phyloP scores from a whole-genome alignment of 768 basidiomycete genomes.

The Psilocybe tampanensis region DNA sequence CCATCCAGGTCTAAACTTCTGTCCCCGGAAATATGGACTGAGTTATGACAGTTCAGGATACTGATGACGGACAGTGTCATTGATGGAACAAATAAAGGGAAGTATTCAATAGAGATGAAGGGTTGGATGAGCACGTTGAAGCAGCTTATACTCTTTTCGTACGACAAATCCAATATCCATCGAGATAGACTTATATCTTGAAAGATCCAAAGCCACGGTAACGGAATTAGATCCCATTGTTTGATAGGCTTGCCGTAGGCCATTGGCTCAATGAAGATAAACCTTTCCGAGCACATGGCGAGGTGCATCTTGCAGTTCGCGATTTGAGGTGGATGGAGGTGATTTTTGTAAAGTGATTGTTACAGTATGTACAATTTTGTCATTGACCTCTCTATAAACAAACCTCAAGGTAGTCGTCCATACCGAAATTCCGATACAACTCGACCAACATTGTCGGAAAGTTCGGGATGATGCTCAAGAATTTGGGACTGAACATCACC shows the following conservation, averaged over 20 bases:
- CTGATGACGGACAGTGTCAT: constrained; percentile 11
- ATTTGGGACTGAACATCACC: too few relatives aligned
- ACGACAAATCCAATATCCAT: constrained; percentile 16
- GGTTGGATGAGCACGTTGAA: background rate
- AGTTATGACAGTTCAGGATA: constrained; percentile 6
- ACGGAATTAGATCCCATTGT: constrained; percentile 2
- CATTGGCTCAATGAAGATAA: constrained; percentile 5
- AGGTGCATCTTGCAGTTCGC: constrained; percentile 5
- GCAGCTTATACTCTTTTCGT: background rate
- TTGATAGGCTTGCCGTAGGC: background rate
- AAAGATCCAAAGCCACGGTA: constrained; percentile 7
- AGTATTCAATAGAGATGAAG: constrained; percentile 12
- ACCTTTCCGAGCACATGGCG: background rate
- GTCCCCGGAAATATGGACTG: constrained; percentile 8
- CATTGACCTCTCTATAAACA: background rate
- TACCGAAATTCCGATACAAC: background rate
- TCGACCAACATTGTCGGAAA: background rate
- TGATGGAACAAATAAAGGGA: constrained; percentile 20
- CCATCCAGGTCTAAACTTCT: constrained; percentile 10
- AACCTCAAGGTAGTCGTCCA: background rate
- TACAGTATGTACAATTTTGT: background rate
- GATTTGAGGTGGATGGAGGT: constrained; percentile 14
- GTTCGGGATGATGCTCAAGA: too few relatives aligned
- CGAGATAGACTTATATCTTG: constrained; percentile 6
- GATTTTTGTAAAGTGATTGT: background rate